These are phyloP conservation scores for Candida chauliodis DNA, from an alignment of 805 yeast genomes.

Conservation along the genomic window DNA sequence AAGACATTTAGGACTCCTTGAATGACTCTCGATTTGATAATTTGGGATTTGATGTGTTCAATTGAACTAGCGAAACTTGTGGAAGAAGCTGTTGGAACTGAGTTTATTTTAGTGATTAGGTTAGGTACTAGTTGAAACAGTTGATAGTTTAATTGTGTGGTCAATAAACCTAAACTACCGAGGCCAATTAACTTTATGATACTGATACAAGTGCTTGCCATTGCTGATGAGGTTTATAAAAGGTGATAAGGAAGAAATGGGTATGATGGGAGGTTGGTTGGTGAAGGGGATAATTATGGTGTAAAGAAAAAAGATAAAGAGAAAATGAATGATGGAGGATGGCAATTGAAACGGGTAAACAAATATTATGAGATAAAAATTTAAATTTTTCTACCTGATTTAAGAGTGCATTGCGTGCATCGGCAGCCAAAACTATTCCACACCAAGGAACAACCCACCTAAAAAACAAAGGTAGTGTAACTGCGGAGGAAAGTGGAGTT, in stretches of 20 bases:
- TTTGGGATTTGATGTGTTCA: constrained; percentile 14
- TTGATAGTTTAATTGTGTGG: constrained; percentile 48
- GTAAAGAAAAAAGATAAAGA: too few species aligned
- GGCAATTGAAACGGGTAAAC: too few species aligned
- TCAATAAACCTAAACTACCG: constrained; percentile 63
- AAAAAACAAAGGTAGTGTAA: too few species aligned
- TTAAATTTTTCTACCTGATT: too few species aligned
- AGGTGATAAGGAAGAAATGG: too few species aligned
- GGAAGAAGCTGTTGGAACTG: constrained; percentile 1
- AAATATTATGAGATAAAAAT: too few species aligned
- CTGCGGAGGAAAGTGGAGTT: too few species aligned
- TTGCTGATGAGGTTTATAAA: constrained; percentile 1
- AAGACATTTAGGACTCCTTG: constrained; percentile 41
- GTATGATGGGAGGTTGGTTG: background rate
- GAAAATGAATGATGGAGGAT: too few species aligned
- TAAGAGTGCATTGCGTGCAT: too few species aligned
- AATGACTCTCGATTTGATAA: constrained; percentile 20
- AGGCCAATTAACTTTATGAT: constrained; percentile 60
- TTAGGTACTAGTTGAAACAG: constrained; percentile 29
- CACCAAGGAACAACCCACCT: too few species aligned
- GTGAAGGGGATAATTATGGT: background rate
- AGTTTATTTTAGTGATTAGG: constrained; percentile 17
- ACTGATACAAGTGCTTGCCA: constrained; percentile 34
- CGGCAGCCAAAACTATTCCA: too few species aligned
- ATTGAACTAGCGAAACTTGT: background rate